Conservation (phyloP, 371 early-diverging fungal genomes). For the Lichtheimia hyalospora region DNA sequence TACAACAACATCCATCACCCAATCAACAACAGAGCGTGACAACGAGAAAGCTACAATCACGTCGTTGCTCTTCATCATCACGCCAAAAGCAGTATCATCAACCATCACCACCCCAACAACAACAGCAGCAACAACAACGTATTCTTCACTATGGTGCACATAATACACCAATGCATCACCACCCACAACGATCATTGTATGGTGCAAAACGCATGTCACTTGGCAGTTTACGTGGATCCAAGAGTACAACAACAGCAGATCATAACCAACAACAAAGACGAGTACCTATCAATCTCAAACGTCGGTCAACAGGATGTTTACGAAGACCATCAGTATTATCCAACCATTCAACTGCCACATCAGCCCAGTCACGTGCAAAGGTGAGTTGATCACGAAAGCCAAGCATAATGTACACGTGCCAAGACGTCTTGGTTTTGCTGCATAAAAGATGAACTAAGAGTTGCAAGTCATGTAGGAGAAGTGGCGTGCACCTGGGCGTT, state of each 20-base stretch:
- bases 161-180: conserved; percentile 5
- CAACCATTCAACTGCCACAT: background rate
- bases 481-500: conserved; percentile 47
- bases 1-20: conserved; percentile 1
- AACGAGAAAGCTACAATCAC: too few relatives aligned
- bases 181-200: conserved; percentile 1
- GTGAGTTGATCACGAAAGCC: too few relatives aligned
- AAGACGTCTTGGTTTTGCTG: too few relatives aligned
- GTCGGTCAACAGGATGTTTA: conserved; percentile 44
- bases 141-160: background rate
- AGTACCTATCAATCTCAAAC: conserved; percentile 31
- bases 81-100: background rate
- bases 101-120: background rate
- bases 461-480: conserved; percentile 19
- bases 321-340: conserved; percentile 17
- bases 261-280: conserved; percentile 12
- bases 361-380: too few relatives aligned
- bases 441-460: too few relatives aligned
- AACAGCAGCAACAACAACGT: background rate
- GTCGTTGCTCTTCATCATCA: background rate
- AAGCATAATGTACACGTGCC: too few relatives aligned
- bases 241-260: conserved; percentile 41
- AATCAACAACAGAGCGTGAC: too few relatives aligned
- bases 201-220: conserved; percentile 35
- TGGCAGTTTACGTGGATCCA: conserved; percentile 35